These are phyloP conservation scores for Gossypium mustelinum DNA, from an alignment of 345 rosid genomes.

Conservation along the genomic window DNA sequence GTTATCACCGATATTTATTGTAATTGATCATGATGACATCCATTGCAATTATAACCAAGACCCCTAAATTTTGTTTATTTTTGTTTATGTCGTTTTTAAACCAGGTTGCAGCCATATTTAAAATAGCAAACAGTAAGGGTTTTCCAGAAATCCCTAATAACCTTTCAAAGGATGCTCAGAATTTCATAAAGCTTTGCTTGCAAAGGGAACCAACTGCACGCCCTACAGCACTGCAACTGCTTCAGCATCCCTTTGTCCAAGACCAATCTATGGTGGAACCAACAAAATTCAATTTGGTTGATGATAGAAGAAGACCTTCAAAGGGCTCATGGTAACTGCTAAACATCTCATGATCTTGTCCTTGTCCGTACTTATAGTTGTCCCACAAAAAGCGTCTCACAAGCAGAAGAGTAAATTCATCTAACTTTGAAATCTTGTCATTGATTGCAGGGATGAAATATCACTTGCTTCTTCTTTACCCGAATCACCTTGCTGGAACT, in stretches of 20 bases:
- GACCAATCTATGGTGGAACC: not conserved
- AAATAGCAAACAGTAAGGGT: slow-evolving; percentile 14
- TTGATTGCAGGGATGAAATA: slow-evolving; percentile 6
- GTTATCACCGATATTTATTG: not conserved
- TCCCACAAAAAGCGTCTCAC: not conserved
- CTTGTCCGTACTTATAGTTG: not conserved
- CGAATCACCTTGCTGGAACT: not conserved
- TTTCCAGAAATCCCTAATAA: slow-evolving; percentile 13
- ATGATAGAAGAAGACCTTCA: slow-evolving; percentile 1
- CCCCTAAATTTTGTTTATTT: not conserved
- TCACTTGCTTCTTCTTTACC: not conserved
- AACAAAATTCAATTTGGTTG: not conserved
- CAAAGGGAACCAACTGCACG: slow-evolving; percentile 20
- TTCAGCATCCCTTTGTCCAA: slow-evolving; percentile 19
- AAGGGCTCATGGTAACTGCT: slow-evolving; percentile 4
- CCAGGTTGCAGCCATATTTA: slow-evolving; percentile 19
- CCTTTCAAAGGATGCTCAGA: slow-evolving; percentile 15
- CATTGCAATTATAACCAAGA: not conserved
- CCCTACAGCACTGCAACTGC: slow-evolving; percentile 20
- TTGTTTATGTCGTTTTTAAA: not conserved
- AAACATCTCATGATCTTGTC: not conserved
- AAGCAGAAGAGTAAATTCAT: not conserved
- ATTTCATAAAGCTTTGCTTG: slow-evolving; percentile 19
- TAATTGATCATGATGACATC: not conserved
- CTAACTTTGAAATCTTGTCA: not conserved